Conservation (phyloP, 2,329 filamentous ascomycete species). For the Beauveria bassiana region DNA sequence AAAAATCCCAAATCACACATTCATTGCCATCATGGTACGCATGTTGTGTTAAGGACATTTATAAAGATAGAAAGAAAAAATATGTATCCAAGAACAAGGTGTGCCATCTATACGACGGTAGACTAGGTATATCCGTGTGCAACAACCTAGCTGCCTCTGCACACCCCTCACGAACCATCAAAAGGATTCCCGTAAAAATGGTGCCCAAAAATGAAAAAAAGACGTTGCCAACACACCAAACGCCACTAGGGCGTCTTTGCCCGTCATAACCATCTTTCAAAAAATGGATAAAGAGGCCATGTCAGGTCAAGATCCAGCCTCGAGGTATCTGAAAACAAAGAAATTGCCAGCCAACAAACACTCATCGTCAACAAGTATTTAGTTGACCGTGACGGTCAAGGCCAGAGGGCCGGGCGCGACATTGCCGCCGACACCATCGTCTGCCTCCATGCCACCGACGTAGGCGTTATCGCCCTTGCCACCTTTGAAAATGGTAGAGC, state of each 20-base stretch:
- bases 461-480: conserved; percentile 32
- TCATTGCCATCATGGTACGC: neutral
- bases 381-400: conserved; percentile 27
- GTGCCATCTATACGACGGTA: conserved; percentile 5
- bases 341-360: neutral
- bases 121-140: neutral
- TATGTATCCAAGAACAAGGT: conserved; percentile 12
- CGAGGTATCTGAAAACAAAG: conserved; percentile 9
- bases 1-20: neutral
- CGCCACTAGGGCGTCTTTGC: conserved; percentile 12
- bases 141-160: neutral
- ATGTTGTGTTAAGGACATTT: neutral
- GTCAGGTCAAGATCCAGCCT: conserved; percentile 6
- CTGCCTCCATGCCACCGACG: conserved; percentile 27
- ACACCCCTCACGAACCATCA: conserved; percentile 6
- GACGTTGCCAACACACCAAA: conserved; percentile 9
- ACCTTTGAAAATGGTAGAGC: conserved; percentile 32
- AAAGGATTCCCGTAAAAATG: neutral
- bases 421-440: conserved; percentile 35
- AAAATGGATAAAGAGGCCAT: neutral
- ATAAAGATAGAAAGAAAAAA: neutral
- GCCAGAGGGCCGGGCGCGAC: conserved; percentile 20
- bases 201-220: neutral
- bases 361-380: neutral
- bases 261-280: neutral